These are phyloP conservation scores for Eucalyptus curtisii DNA, from an alignment of 345 rosid species.

Conservation along the genomic window DNA sequence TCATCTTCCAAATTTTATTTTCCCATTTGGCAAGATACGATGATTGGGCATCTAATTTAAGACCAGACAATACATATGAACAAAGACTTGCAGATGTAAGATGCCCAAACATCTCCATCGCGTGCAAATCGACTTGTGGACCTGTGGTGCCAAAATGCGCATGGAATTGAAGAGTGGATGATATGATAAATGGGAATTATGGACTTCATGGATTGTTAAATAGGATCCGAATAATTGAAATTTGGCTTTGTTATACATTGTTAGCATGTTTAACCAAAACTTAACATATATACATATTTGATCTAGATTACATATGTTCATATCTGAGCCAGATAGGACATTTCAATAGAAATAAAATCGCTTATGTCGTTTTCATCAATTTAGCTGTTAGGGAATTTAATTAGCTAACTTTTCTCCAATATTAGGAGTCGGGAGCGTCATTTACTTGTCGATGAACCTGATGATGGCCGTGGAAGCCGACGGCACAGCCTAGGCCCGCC, in stretches of 20 bases:
- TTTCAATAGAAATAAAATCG: neutral
- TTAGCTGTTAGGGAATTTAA: neutral
- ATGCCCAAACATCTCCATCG: neutral
- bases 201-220: neutral
- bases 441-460: neutral
- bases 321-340: neutral
- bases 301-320: neutral
- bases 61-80: neutral
- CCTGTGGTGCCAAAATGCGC: neutral
- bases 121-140: accelerated
- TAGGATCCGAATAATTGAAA: neutral
- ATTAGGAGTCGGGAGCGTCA: neutral
- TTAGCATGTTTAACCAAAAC: neutral
- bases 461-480: neutral
- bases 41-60: neutral
- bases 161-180: neutral
- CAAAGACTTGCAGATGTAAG: neutral
- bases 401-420: neutral
- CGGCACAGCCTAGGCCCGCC: neutral
- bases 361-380: neutral
- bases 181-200: neutral
- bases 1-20: neutral
- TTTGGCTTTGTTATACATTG: neutral
- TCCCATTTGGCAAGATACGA: neutral
- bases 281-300: neutral